phyloP scores from a whole-genome alignment of 2,329 filamentous ascomycete species.

The Boeremia lycopersici region DNA sequence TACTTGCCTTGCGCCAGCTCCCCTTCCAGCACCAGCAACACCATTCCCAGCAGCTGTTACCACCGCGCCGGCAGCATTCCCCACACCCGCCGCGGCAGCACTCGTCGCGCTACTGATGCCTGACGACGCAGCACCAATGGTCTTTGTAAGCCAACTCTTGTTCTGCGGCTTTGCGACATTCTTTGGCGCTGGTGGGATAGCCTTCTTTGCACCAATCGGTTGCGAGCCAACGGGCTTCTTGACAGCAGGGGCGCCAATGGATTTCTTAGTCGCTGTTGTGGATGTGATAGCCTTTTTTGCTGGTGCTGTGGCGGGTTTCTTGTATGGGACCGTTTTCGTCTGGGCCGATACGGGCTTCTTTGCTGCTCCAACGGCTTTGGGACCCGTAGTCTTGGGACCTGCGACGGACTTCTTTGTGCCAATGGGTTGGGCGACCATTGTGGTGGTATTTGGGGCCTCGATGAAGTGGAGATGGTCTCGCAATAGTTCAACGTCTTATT shows the following conservation, averaged over 20 bases:
- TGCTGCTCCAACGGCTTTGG: conserved; percentile 24
- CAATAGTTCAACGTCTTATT: neutral
- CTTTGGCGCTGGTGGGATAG: conserved; percentile 13
- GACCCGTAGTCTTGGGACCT: conserved; percentile 15
- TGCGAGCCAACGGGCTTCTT: conserved; percentile 11
- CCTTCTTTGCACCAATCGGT: conserved; percentile 17
- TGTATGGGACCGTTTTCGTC: conserved; percentile 23
- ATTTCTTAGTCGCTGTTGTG: conserved; percentile 10
- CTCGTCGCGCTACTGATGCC: conserved; percentile 54
- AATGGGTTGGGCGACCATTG: conserved; percentile 35
- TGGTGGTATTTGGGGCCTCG: neutral
- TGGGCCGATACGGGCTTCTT: conserved; percentile 24
- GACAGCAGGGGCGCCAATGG: conserved; percentile 4
- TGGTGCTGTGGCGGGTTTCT: conserved; percentile 19
- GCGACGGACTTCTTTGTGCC: conserved; percentile 33
- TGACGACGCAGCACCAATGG: conserved; percentile 50
- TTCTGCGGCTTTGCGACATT: conserved; percentile 29
- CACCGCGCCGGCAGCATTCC: conserved; percentile 52
- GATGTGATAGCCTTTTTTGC: conserved; percentile 20
- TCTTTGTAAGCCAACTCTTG: conserved; percentile 54
- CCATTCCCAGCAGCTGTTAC: conserved; percentile 53
- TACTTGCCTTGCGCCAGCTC: conserved; percentile 43
- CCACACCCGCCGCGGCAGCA: conserved; percentile 50
- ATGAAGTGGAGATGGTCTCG: neutral
- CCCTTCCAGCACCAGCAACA: conserved; percentile 54